These are phyloP conservation scores for Umbilicus rupestris DNA, from an alignment of 164 flowering plant genomes.

Conservation along the genomic window DNA sequence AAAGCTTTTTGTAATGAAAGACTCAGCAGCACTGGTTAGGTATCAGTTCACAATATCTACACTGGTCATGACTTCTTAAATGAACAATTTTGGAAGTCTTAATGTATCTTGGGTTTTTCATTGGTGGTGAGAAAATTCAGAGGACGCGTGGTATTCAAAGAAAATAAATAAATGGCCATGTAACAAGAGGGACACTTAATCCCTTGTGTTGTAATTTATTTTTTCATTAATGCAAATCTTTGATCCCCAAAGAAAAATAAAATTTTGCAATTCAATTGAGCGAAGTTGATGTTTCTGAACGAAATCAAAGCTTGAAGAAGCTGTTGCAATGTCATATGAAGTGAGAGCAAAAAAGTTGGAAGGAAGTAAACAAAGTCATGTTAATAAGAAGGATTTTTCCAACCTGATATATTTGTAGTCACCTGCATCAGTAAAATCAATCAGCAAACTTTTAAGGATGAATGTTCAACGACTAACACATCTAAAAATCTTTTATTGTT, in stretches of 20 bases:
- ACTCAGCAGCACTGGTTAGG: not conserved
- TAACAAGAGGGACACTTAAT: not conserved
- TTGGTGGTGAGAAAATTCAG: not conserved
- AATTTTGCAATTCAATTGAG: not conserved
- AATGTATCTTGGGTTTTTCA: not conserved
- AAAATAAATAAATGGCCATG: not conserved
- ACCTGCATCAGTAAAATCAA: slow-evolving; percentile 39
- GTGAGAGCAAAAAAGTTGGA: not conserved
- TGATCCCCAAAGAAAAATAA: not conserved
- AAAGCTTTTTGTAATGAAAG: not conserved
- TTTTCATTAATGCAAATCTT: not conserved
- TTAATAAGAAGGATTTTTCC: slow-evolving; percentile 14
- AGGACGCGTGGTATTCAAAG: not conserved
- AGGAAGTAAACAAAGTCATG: not conserved
- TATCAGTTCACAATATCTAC: not conserved
- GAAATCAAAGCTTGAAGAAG: not conserved
- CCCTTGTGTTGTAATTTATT: not conserved
- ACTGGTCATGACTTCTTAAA: not conserved
- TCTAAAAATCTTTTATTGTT: too few relatives aligned
- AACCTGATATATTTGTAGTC: slow-evolving; percentile 82
- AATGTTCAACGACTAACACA: not conserved
- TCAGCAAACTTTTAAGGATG: not conserved
- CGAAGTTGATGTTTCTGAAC: not conserved
- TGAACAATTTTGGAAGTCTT: not conserved
- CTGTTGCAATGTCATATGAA: not conserved